Evolutionary conservation across 2,329 filamentous ascomycete genomes (phyloP).

Genomic region (Lachnellula hyalina): DNA sequence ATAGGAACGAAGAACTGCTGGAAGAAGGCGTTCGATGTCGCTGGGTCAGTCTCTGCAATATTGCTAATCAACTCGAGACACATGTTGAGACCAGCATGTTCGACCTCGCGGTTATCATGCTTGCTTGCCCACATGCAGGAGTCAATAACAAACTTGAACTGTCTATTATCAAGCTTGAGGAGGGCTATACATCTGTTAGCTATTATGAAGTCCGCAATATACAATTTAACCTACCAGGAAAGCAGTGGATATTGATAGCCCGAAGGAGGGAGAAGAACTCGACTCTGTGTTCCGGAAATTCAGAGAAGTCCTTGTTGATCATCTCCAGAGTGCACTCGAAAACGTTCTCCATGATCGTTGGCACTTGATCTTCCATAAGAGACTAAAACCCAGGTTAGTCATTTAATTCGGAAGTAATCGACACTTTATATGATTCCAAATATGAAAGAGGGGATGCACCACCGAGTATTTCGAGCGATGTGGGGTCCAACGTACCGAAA

Average conservation of each 20-base stretch:
- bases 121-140: conserved; percentile 99
- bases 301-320: conserved; percentile 99
- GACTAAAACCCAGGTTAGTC: conserved; percentile 47
- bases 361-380: conserved; percentile 97
- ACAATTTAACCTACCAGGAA: conserved; percentile 55
- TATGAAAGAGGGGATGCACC: conserved; percentile 27
- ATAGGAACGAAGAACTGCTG: conserved; percentile 95
- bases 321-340: conserved; percentile 98
- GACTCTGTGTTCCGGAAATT: conserved; percentile 97
- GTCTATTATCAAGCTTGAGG: conserved; percentile 86
- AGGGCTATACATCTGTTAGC: conserved; percentile 48
- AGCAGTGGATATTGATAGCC: conserved; percentile 95
- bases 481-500: conserved; percentile 72
- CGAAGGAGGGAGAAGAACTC: conserved; percentile 97
- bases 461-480: conserved; percentile 43
- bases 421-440: conserved; percentile 4
- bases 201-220: not conserved
- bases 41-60: conserved; percentile 83
- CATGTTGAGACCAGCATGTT: conserved; percentile 95
- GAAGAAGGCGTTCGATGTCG: conserved; percentile 93
- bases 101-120: conserved; percentile 97
- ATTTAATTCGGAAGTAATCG: not conserved
- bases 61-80: conserved; percentile 96
- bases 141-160: conserved; percentile 99
- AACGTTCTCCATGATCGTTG: conserved; percentile 95